phyloP scores from a whole-genome alignment of 2,329 filamentous ascomycete genomes.

The Ambrosiella xylebori region DNA sequence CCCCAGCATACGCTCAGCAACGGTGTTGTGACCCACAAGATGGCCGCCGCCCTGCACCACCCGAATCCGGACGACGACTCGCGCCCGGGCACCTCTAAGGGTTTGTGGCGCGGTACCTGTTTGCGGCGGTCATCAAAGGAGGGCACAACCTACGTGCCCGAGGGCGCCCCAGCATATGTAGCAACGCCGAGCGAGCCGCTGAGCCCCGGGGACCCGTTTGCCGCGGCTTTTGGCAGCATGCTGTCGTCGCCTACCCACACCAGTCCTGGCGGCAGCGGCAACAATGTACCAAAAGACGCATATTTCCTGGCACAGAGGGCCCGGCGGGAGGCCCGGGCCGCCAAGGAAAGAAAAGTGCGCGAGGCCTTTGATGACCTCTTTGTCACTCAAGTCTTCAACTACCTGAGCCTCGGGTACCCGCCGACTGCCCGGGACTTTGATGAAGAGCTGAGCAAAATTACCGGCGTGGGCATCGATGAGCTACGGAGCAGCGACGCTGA shows the following conservation, averaged over 20 bases:
- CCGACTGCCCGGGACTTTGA: slow-evolving; percentile 71
- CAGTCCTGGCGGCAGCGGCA: background rate
- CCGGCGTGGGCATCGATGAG: slow-evolving; percentile 48
- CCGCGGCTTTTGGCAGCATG: slow-evolving; percentile 20
- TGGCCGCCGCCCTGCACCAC: background rate
- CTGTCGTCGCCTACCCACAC: background rate
- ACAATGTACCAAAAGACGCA: background rate
- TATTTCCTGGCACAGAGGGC: slow-evolving; percentile 1
- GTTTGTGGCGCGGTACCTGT: slow-evolving; percentile 67
- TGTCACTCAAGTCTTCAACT: slow-evolving; percentile 93
- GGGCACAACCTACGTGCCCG: slow-evolving; percentile 9
- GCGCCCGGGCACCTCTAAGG: slow-evolving; percentile 18
- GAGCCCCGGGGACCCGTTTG: slow-evolving; percentile 23
- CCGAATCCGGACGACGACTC: background rate
- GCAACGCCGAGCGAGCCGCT: slow-evolving; percentile 10
- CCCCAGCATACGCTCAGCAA: slow-evolving; percentile 48
- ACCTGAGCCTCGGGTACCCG: slow-evolving; percentile 82
- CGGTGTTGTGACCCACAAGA: background rate
- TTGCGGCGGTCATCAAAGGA: slow-evolving; percentile 17
- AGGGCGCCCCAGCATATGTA: slow-evolving; percentile 6
- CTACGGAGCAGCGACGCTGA: slow-evolving; percentile 53
- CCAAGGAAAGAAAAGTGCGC: slow-evolving; percentile 33
- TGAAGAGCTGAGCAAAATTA: slow-evolving; percentile 69
- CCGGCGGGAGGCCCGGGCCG: slow-evolving; percentile 21
- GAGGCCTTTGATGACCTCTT: slow-evolving; percentile 68